Evolutionary conservation across 1,284 basidiomycete genomes (phyloP).

Genomic region (Pascua sp.): DNA sequence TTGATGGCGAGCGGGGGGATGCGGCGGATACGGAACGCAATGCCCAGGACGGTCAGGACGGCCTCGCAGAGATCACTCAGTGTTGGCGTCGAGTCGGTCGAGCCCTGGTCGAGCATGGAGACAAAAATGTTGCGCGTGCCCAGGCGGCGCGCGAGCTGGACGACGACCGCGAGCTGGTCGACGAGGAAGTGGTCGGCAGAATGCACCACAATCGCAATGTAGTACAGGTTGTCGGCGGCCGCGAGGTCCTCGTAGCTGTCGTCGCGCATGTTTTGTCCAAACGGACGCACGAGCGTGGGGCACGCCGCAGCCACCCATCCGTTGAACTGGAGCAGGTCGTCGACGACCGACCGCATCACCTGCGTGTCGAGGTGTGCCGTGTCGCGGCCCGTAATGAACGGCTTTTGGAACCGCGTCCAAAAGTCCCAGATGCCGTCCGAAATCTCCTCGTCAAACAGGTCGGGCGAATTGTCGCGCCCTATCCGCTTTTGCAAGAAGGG

Average conservation of each 20-base stretch:
- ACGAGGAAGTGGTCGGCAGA: conserved; percentile 96
- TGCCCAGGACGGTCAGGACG: conserved; percentile 80
- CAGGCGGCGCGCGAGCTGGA: conserved; percentile 83
- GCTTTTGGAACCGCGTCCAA: conserved; percentile 85
- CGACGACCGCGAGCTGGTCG: conserved; percentile 91
- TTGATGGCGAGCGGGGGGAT: conserved; percentile 85
- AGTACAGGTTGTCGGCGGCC: conserved; percentile 78
- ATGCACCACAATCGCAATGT: conserved; percentile 86
- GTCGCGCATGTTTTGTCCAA: conserved; percentile 78
- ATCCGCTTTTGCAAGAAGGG: conserved; percentile 79
- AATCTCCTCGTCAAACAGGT: conserved; percentile 72
- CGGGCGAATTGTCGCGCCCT: conserved; percentile 74
- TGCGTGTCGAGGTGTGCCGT: conserved; percentile 84
- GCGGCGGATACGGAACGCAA: conserved; percentile 82
- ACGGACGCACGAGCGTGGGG: conserved; percentile 81
- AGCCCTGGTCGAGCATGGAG: conserved; percentile 91
- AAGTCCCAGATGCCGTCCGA: conserved; percentile 74
- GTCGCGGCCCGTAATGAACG: conserved; percentile 74
- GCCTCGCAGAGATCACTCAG: conserved; percentile 88
- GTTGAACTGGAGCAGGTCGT: conserved; percentile 83
- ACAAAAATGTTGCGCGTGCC: conserved; percentile 86
- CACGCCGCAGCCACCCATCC: conserved; percentile 99
- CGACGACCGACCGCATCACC: conserved; percentile 77
- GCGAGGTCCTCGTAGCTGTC: conserved; percentile 83
- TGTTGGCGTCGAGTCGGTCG: conserved; percentile 86